Conservation (phyloP, 179 eudicot species). For the Silene vulgaris region DNA sequence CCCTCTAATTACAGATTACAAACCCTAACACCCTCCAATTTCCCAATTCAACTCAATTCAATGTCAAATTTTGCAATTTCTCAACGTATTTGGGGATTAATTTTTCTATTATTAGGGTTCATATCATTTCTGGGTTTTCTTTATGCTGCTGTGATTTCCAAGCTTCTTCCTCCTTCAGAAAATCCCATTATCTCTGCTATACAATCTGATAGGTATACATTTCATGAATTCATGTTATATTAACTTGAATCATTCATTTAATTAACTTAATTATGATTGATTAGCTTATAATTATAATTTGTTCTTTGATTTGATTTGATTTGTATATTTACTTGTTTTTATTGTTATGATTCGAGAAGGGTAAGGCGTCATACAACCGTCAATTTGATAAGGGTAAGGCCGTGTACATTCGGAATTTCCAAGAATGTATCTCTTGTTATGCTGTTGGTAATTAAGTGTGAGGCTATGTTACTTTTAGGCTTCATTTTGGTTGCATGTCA, state of each 20-base stretch:
- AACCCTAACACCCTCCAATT: too few species aligned
- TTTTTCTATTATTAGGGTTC: conserved; percentile 42
- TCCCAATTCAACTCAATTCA: background rate
- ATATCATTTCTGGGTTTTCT: conserved; percentile 39
- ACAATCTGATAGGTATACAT: conserved; percentile 46
- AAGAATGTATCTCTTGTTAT: too few species aligned
- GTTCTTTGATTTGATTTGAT: too few species aligned
- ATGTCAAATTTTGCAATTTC: conserved; percentile 18
- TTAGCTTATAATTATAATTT: too few species aligned
- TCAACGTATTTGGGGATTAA: conserved; percentile 34
- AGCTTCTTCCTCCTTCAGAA: conserved; percentile 40
- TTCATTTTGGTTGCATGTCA: too few species aligned
- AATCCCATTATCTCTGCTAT: conserved; percentile 40
- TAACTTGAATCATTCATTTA: background rate
- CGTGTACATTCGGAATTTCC: background rate
- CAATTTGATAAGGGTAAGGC: background rate
- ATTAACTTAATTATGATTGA: background rate
- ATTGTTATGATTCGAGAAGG: background rate
- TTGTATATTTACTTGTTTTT: too few species aligned
- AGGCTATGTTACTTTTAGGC: too few species aligned
- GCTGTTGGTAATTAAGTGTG: too few species aligned
- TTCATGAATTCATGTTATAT: background rate
- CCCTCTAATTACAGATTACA: too few species aligned
- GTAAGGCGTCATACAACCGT: background rate
- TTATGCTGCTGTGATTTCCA: conserved; percentile 51